A percentile compares a stretch with the other conserved stretches of the same genome.
These are phyloP conservation scores for Teunomyces funiuensis DNA, from an alignment of 805 yeast species.

Conservation along the genomic window DNA sequence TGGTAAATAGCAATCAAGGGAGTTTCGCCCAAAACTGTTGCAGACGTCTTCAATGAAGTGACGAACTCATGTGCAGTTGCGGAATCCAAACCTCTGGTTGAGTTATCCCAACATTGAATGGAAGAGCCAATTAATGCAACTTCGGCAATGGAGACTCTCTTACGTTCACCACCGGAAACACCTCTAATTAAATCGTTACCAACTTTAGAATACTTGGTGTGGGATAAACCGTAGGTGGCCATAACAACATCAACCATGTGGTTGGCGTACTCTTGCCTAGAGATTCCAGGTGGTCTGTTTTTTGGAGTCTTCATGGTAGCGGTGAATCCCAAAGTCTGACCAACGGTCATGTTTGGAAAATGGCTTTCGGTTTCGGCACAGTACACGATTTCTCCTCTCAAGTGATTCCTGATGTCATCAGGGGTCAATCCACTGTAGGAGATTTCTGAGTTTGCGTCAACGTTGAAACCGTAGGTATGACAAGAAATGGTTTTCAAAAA, in stretches of 20 bases:
- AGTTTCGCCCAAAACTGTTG: conserved; percentile 23
- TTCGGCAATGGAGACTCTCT: conserved; percentile 30
- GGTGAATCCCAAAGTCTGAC: conserved; percentile 63
- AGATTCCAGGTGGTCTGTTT: conserved; percentile 58
- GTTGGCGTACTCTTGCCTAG: conserved; percentile 34
- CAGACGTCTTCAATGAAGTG: conserved; percentile 26
- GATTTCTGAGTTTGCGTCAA: conserved; percentile 46
- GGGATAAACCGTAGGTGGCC: conserved; percentile 50
- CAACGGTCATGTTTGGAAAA: conserved; percentile 67
- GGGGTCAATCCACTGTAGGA: conserved; percentile 57
- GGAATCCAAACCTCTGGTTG: conserved; percentile 30
- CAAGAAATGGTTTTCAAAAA: conserved; percentile 64
- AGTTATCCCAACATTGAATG: conserved; percentile 48
- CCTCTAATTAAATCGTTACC: conserved; percentile 55
- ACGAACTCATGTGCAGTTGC: conserved; percentile 30
- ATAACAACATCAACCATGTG: conserved; percentile 44
- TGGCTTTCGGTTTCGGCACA: conserved; percentile 69
- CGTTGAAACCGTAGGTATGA: conserved; percentile 58
- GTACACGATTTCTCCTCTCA: conserved; percentile 68
- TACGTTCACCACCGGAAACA: conserved; percentile 31
- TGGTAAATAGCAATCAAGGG: conserved; percentile 29
- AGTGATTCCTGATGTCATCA: conserved; percentile 49
- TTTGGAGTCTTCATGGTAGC: conserved; percentile 62
- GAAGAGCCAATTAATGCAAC: conserved; percentile 24
- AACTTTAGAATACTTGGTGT: conserved; percentile 57